Conservation (phyloP, 345 rosid species). For the Linum tenue region DNA sequence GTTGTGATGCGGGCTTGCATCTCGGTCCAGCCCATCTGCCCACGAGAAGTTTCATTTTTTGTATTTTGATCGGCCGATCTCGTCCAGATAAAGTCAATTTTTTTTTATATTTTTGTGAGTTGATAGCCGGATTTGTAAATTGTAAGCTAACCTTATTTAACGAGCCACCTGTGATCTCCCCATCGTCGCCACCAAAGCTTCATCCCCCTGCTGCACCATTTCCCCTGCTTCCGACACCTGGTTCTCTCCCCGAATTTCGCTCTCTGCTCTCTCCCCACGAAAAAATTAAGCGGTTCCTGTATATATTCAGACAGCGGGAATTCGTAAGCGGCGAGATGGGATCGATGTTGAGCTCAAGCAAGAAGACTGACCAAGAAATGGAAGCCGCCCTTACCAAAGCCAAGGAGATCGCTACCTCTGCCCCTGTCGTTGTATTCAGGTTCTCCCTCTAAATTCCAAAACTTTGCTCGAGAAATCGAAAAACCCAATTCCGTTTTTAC, state of each 20-base stretch:
- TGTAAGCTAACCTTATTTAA: background rate
- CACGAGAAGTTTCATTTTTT: too few species aligned
- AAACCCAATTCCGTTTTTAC: background rate
- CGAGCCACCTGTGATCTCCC: background rate
- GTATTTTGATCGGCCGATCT: too few species aligned
- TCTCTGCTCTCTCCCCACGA: background rate
- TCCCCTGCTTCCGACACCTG: constrained; percentile 1
- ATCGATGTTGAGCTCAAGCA: constrained; percentile 28
- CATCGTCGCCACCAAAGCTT: background rate
- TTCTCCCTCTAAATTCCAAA: background rate
- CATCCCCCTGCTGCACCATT: background rate
- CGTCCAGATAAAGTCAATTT: too few species aligned
- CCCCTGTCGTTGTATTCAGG: constrained; percentile 69
- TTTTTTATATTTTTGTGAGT: too few species aligned
- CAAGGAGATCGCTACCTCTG: constrained; percentile 44
- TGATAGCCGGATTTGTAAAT: too few species aligned
- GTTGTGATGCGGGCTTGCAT: too few species aligned
- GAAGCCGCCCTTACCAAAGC: constrained; percentile 41
- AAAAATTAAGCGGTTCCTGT: background rate
- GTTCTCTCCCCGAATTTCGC: background rate
- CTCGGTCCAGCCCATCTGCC: too few species aligned
- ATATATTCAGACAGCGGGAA: background rate
- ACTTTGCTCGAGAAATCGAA: background rate
- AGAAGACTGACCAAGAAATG: constrained; percentile 31
- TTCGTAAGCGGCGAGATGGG: constrained; percentile 17